Conservation (phyloP, 305 asterid species). For the Ajuga reptans region DNA sequence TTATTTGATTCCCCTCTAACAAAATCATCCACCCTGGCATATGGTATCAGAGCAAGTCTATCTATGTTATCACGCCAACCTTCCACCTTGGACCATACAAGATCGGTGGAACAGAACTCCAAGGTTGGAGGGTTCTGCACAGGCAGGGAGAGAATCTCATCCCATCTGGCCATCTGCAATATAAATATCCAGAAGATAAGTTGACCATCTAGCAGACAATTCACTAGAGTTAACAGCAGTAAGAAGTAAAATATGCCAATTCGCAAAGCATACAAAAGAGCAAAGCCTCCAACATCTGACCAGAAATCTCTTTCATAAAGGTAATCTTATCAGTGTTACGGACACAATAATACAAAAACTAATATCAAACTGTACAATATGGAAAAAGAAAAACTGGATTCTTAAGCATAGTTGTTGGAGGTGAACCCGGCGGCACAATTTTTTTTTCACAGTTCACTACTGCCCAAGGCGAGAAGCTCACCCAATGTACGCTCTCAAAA, state of each 20-base stretch:
- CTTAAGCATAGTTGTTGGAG: not conserved
- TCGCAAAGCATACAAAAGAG: not conserved
- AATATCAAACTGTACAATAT: not conserved
- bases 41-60: conserved; percentile 72
- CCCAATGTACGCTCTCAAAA: no score
- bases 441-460: no score
- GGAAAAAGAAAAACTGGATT: not conserved
- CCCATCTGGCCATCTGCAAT: conserved; percentile 96
- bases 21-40: conserved; percentile 76
- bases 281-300: not conserved
- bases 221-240: not conserved
- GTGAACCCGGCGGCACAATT: no score
- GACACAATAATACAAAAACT: not conserved
- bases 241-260: not conserved
- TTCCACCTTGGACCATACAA: conserved; percentile 88
- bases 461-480: no score
- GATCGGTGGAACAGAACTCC: conserved; percentile 75
- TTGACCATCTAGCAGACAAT: not conserved
- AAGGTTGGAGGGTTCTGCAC: conserved; percentile 77
- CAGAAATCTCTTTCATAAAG: not conserved
- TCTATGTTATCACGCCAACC: conserved; percentile 88
- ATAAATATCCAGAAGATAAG: not conserved
- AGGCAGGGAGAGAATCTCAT: conserved; percentile 81
- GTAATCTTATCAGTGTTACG: not conserved
- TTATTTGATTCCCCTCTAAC: conserved; percentile 80